These are phyloP conservation scores for Hygrophoropsis aurantiaca DNA, from an alignment of 768 basidiomycete species.

Conservation along the genomic window DNA sequence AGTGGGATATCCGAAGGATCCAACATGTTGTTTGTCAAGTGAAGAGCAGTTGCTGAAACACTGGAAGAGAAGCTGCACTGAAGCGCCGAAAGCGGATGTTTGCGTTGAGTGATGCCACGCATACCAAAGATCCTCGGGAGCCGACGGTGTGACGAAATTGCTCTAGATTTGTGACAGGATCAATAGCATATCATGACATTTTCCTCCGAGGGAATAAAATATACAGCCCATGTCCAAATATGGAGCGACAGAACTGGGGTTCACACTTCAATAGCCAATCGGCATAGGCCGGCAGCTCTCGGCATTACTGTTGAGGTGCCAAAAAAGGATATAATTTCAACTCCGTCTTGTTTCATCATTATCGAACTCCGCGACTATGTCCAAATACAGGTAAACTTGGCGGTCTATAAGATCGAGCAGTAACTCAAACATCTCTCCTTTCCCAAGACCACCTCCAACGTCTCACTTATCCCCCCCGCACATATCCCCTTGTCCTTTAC, in stretches of 20 bases:
- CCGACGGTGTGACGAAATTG: neutral
- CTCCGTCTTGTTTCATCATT: constrained; percentile 12
- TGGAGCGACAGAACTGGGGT: constrained; percentile 1
- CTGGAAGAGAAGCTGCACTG: neutral
- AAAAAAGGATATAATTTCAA: constrained; percentile 11
- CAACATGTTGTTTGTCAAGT: constrained; percentile 1
- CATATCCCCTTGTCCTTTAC: constrained; percentile 9
- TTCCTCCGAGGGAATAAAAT: constrained; percentile 3
- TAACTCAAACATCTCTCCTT: constrained; percentile 16
- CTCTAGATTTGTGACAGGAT: neutral
- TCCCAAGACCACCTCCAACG: constrained; percentile 21
- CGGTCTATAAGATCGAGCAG: constrained; percentile 32
- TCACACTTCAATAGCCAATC: constrained; percentile 20
- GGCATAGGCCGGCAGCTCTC: constrained; percentile 19
- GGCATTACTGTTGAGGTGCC: constrained; percentile 9
- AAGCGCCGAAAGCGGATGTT: neutral
- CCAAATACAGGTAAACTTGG: constrained; percentile 27
- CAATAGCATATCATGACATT: too few species aligned
- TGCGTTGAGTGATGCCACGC: neutral
- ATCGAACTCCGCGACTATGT: constrained; percentile 20
- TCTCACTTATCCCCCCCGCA: constrained; percentile 4
- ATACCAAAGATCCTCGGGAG: neutral
- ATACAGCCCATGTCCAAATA: constrained; percentile 2
- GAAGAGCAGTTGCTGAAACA: neutral
- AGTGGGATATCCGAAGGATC: constrained; percentile 33